Evolutionary conservation across 495 filamentous ascomycete species (phyloP).

Genomic region (Penicillium waksmanii): DNA sequence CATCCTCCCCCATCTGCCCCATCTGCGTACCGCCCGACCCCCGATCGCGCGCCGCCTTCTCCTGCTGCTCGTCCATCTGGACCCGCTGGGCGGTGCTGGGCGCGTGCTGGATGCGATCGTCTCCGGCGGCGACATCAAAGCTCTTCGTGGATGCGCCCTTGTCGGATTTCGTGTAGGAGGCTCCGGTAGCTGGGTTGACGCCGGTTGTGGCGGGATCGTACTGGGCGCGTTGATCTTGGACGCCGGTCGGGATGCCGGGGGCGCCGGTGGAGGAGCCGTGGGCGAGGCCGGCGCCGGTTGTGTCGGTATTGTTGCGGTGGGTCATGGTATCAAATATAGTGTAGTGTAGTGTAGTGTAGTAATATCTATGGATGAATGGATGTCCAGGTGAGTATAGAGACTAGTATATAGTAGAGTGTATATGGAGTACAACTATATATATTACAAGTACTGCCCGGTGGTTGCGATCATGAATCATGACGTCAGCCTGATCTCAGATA

Average conservation of each 20-base stretch:
- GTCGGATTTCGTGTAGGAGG: constrained; percentile 15
- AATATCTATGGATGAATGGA: no score
- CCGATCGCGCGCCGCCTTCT: not conserved
- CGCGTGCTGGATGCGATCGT: constrained; percentile 21
- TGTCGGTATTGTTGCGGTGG: constrained; percentile 1
- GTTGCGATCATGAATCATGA: constrained; percentile 12
- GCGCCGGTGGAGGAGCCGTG: constrained; percentile 38
- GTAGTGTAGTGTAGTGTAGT: no score
- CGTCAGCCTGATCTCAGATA: constrained; percentile 25
- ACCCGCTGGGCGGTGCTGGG: constrained; percentile 23
- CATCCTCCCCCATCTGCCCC: constrained; percentile 7
- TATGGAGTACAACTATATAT: no score
- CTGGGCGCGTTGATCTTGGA: constrained; percentile 20
- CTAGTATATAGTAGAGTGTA: not conserved
- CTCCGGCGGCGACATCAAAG: constrained; percentile 11
- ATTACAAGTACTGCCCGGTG: no score
- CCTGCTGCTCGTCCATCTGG: constrained; percentile 14
- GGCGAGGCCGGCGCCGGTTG: constrained; percentile 7
- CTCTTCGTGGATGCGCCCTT: constrained; percentile 11
- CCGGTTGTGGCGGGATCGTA: constrained; percentile 29
- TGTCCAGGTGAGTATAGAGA: not conserved
- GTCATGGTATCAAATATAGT: no score
- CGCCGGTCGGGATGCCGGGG: constrained; percentile 25
- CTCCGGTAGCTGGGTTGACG: constrained; percentile 36
- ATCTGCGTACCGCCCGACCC: not conserved